These are phyloP conservation scores for Chrysopogon serrulatus DNA, from an alignment of 176 grass and related monocot species.

Conservation along the genomic window DNA sequence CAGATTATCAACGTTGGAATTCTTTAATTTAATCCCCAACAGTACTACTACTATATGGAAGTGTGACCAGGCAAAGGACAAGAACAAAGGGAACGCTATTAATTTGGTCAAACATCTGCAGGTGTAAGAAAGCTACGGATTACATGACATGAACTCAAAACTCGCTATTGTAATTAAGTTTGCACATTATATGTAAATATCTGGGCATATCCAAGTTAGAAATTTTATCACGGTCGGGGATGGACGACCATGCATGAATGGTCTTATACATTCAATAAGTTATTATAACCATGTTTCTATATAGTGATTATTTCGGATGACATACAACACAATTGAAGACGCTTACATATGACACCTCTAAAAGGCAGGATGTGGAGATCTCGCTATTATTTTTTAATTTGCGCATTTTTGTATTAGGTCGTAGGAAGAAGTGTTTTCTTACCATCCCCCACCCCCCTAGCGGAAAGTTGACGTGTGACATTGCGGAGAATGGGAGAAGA, in stretches of 20 bases:
- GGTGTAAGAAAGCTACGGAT: not conserved
- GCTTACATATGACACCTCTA: too few species aligned
- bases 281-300: not conserved
- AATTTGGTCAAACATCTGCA: not conserved
- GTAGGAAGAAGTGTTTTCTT: too few species aligned
- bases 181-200: too few species aligned
- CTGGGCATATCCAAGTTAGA: not conserved
- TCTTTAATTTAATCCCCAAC: not conserved
- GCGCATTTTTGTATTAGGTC: too few species aligned
- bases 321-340: too few species aligned
- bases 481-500: not conserved
- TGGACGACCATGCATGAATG: too few species aligned
- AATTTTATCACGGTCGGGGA: not conserved
- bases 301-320: not conserved
- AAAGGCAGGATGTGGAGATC: too few species aligned
- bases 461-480: not conserved
- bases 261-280: not conserved
- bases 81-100: not conserved
- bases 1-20: not conserved
- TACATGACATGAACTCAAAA: too few species aligned
- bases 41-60: not conserved
- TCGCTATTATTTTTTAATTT: too few species aligned
- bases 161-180: not conserved
- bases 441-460: too few species aligned
- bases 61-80: not conserved